Conservation (phyloP, 495 filamentous ascomycete genomes). For the Annulohypoxylon bovei region DNA sequence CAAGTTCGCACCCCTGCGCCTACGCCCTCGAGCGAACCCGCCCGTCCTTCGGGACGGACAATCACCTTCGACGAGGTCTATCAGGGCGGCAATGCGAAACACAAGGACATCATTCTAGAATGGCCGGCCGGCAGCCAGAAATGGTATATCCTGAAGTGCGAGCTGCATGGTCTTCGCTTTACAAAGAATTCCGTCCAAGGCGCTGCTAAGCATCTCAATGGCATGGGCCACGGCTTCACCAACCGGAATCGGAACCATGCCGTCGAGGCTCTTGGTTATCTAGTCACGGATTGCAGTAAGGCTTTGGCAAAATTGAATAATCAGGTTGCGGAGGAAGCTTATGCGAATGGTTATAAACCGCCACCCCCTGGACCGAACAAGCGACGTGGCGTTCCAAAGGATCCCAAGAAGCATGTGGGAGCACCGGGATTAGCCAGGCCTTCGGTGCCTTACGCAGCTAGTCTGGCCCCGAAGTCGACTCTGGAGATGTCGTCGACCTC, state of each 20-base stretch:
- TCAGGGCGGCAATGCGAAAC: constrained; percentile 46
- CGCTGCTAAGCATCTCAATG: constrained; percentile 56
- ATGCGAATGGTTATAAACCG: constrained; percentile 46
- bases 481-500: background rate
- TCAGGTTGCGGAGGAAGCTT: constrained; percentile 38
- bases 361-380: constrained; percentile 42
- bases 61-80: constrained; percentile 56
- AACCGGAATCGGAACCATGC: constrained; percentile 46
- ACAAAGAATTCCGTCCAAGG: constrained; percentile 50
- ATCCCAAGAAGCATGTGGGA: background rate
- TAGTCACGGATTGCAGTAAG: constrained; percentile 47
- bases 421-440: background rate
- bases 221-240: constrained; percentile 47
- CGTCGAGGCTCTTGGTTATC: constrained; percentile 49
- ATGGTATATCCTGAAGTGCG: constrained; percentile 58
- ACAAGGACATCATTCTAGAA: constrained; percentile 56
- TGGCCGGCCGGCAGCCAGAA: constrained; percentile 40
- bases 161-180: constrained; percentile 55
- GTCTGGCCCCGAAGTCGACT: background rate
- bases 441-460: background rate
- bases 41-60: constrained; percentile 24
- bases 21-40: background rate
- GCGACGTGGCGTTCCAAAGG: background rate
- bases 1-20: constrained; percentile 10
- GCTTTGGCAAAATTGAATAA: constrained; percentile 50